These are phyloP conservation scores for Trametes elegans DNA, from an alignment of 768 basidiomycete species.

Conservation along the genomic window DNA sequence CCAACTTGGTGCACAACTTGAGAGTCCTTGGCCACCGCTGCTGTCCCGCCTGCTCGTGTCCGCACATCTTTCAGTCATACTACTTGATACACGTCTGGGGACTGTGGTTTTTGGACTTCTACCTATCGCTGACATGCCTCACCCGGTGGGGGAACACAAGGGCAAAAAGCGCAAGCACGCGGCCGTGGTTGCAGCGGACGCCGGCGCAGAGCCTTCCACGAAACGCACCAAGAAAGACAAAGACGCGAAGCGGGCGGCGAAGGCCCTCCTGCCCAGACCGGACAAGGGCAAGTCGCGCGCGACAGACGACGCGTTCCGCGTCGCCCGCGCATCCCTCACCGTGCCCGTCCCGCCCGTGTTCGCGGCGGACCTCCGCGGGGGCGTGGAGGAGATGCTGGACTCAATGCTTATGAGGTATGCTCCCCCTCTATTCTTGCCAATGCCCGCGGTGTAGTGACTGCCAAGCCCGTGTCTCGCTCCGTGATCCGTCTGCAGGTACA, in stretches of 20 bases:
- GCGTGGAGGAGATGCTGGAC: constrained; percentile 88
- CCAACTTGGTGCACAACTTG: not conserved
- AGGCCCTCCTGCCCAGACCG: constrained; percentile 17
- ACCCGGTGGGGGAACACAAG: constrained; percentile 20
- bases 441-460: not conserved
- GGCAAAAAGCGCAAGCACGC: constrained; percentile 53
- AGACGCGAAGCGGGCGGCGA: constrained; percentile 30
- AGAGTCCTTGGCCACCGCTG: not conserved
- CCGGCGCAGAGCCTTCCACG: constrained; percentile 26
- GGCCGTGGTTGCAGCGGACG: constrained; percentile 16
- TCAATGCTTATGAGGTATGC: constrained; percentile 92
- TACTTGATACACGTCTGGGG: too few species aligned
- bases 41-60: too few species aligned
- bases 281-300: constrained; percentile 27
- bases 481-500: constrained; percentile 57
- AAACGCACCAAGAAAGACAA: constrained; percentile 35
- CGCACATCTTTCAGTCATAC: too few species aligned
- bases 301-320: constrained; percentile 41
- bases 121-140: constrained; percentile 17
- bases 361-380: constrained; percentile 64
- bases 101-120: not conserved
- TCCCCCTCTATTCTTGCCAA: not conserved
- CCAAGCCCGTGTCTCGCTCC: not conserved
- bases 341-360: constrained; percentile 84
- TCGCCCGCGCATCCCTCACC: constrained; percentile 61